A percentile compares a stretch with the other conserved stretches of the same genome.
Evolutionary conservation across 106 monocot genomes (phyloP).

Genomic region (Xerophyta viscosa): DNA sequence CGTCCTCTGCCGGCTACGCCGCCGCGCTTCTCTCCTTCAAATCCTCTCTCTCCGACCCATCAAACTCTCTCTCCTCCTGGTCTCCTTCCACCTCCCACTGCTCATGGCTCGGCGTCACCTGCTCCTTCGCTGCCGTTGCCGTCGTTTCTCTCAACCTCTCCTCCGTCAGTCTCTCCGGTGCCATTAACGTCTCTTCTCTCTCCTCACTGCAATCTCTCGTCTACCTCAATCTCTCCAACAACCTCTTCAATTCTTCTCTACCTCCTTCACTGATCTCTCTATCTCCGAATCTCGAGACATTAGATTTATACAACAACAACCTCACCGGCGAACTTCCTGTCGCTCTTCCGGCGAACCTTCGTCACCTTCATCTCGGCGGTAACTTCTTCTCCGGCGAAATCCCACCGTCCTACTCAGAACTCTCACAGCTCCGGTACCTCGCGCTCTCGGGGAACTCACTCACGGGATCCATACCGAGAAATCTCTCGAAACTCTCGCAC

Average conservation of each 20-base stretch:
- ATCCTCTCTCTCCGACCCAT: constrained; percentile 17
- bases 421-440: constrained; percentile 59
- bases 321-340: constrained; percentile 62
- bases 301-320: constrained; percentile 91
- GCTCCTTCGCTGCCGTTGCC: constrained; percentile 21
- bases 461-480: constrained; percentile 45
- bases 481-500: constrained; percentile 40
- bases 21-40: constrained; percentile 22
- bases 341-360: constrained; percentile 26
- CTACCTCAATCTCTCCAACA: constrained; percentile 82
- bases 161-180: constrained; percentile 32
- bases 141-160: constrained; percentile 15
- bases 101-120: constrained; percentile 20
- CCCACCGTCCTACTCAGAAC: constrained; percentile 47
- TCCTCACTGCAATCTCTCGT: constrained; percentile 32
- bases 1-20: not conserved
- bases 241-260: constrained; percentile 52
- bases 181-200: constrained; percentile 33
- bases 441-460: constrained; percentile 86
- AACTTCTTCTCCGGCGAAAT: constrained; percentile 80
- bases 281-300: constrained; percentile 28
- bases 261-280: constrained; percentile 37
- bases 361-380: constrained; percentile 68
- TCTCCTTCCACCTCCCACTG: constrained; percentile 21
- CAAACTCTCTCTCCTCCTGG: constrained; percentile 19